phyloP scores from a whole-genome alignment of 2,329 filamentous ascomycete genomes.

The Hypoxylon sp. region DNA sequence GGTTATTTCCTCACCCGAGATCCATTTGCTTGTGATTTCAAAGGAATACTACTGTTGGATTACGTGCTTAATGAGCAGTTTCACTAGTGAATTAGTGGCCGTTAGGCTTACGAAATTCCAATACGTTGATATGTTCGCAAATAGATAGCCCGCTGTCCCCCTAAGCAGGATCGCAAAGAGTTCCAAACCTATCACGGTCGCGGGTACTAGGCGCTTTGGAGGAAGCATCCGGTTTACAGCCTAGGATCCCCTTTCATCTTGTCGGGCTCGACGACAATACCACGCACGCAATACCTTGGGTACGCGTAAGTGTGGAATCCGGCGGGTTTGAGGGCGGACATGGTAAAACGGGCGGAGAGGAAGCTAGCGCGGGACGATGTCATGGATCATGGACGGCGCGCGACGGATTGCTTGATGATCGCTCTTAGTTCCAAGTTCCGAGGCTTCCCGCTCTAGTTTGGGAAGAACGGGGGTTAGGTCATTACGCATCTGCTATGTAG shows the following conservation, averaged over 20 bases:
- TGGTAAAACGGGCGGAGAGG: constrained; percentile 17
- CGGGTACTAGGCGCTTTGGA: neutral
- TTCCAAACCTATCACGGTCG: neutral
- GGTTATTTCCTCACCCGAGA: neutral
- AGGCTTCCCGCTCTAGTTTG: neutral
- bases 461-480: constrained; percentile 11
- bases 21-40: neutral
- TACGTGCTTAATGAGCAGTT: constrained; percentile 3
- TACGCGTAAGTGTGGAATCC: constrained; percentile 1
- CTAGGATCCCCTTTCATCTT: neutral
- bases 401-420: constrained; percentile 11
- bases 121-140: neutral
- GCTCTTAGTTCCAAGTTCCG: constrained; percentile 16
- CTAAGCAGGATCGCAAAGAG: neutral
- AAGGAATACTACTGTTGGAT: neutral
- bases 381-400: constrained; percentile 24
- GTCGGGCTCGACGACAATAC: neutral
- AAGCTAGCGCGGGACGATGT: constrained; percentile 29
- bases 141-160: neutral
- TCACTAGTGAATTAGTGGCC: neutral
- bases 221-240: neutral
- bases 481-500: constrained; percentile 13
- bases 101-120: neutral
- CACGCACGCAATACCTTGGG: constrained; percentile 1
- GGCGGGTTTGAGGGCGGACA: constrained; percentile 16